Conservation (phyloP, 2,329 filamentous ascomycete genomes). For the Leptographium lundbergii region DNA sequence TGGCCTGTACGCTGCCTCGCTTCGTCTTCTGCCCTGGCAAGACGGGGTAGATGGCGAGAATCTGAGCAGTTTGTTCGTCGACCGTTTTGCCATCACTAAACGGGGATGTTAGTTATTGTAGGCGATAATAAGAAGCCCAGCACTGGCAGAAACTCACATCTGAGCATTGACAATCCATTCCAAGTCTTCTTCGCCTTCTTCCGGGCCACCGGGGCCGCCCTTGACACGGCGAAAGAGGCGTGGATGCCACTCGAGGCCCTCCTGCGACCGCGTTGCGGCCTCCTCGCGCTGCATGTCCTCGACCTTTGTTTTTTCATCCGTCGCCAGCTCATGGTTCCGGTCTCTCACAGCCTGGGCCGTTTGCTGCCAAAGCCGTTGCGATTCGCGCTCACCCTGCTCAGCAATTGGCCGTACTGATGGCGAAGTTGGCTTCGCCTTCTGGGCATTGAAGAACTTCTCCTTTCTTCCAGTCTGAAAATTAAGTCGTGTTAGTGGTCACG, state of each 20-base stretch:
- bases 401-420: slow-evolving; percentile 64
- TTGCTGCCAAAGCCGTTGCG: slow-evolving; percentile 72
- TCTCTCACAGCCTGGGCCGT: slow-evolving; percentile 73
- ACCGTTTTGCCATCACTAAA: slow-evolving; percentile 45
- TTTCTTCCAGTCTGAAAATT: slow-evolving; percentile 65
- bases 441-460: slow-evolving; percentile 80
- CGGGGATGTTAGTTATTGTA: neutral
- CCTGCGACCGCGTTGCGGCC: slow-evolving; percentile 64
- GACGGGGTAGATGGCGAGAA: slow-evolving; percentile 76
- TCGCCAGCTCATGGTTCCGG: slow-evolving; percentile 77
- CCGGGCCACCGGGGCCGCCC: slow-evolving; percentile 54
- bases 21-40: slow-evolving; percentile 58
- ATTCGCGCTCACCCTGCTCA: slow-evolving; percentile 85
- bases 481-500: neutral
- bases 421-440: slow-evolving; percentile 60
- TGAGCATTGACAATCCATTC: slow-evolving; percentile 90
- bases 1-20: slow-evolving; percentile 42
- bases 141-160: slow-evolving; percentile 43
- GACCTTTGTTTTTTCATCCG: slow-evolving; percentile 90
- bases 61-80: slow-evolving; percentile 64
- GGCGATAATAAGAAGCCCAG: slow-evolving; percentile 3
- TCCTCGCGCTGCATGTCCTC: slow-evolving; percentile 88
- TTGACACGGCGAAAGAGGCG: slow-evolving; percentile 68
- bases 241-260: slow-evolving; percentile 78
- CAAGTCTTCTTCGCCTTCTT: slow-evolving; percentile 76